Evolutionary conservation across 2,329 filamentous ascomycete genomes (phyloP).

Genomic region (Cladobotryum mycophilum): DNA sequence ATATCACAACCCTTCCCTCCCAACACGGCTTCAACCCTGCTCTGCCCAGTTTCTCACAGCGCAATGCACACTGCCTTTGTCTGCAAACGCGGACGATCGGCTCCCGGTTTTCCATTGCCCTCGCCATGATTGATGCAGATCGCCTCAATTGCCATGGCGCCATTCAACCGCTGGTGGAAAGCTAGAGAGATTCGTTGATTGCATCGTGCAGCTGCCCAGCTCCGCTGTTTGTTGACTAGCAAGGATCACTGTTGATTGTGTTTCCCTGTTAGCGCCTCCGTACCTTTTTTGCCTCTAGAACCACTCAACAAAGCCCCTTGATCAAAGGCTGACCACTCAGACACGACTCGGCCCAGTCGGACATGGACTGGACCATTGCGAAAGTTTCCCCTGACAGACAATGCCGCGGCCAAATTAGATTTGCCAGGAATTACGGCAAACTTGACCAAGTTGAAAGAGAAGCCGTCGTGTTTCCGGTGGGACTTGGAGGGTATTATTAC

Average conservation of each 20-base stretch:
- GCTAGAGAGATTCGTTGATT: background rate
- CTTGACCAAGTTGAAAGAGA: too few relatives aligned
- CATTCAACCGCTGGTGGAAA: background rate
- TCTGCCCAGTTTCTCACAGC: background rate
- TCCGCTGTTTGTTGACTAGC: background rate
- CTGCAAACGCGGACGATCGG: background rate
- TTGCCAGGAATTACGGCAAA: too few relatives aligned
- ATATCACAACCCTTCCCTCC: too few relatives aligned
- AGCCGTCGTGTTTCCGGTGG: too few relatives aligned
- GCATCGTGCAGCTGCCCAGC: too few relatives aligned
- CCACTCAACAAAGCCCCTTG: background rate
- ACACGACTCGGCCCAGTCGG: too few relatives aligned
- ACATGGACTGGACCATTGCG: too few relatives aligned
- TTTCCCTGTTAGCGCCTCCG: background rate
- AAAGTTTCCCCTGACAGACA: too few relatives aligned
- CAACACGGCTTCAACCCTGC: background rate
- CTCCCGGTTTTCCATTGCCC: background rate
- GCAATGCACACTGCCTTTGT: background rate
- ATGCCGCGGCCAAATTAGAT: too few relatives aligned
- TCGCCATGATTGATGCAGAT: conserved; percentile 5
- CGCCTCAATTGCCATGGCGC: conserved; percentile 2
- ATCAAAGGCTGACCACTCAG: background rate
- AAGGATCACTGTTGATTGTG: conserved; percentile 2
- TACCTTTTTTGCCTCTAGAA: background rate
- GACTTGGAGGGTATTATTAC: too few relatives aligned